Percentiles rank a stretch among this genome's conserved stretches.
phyloP scores from a whole-genome alignment of 805 yeast species.

The Yamadazyma endophytica region DNA sequence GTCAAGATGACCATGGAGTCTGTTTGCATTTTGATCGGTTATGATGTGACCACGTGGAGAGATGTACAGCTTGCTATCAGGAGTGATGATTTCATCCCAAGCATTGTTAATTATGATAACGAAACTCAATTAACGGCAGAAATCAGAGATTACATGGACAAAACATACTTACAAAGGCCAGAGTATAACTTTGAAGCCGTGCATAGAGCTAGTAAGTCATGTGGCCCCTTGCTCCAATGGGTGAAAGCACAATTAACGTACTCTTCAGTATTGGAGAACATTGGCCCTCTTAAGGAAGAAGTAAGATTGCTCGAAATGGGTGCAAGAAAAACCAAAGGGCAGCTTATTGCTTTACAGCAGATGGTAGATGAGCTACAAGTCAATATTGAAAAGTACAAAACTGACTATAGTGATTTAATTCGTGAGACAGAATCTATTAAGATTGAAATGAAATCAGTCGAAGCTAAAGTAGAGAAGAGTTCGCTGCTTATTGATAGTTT shows the following conservation, averaged over 20 bases:
- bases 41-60: slow-evolving; percentile 64
- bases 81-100: slow-evolving; percentile 81
- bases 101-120: slow-evolving; percentile 71
- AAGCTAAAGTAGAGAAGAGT: slow-evolving; percentile 59
- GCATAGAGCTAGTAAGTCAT: slow-evolving; percentile 87
- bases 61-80: slow-evolving; percentile 80
- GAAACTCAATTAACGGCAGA: slow-evolving; percentile 52
- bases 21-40: slow-evolving; percentile 79
- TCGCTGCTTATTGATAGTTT: slow-evolving; percentile 57
- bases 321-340: slow-evolving; percentile 59
- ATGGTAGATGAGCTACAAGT: slow-evolving; percentile 74
- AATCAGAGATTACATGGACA: slow-evolving; percentile 54
- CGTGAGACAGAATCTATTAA: slow-evolving; percentile 76
- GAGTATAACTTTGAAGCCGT: slow-evolving; percentile 71
- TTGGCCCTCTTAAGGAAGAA: slow-evolving; percentile 72
- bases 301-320: slow-evolving; percentile 56
- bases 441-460: slow-evolving; percentile 61
- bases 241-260: slow-evolving; percentile 85
- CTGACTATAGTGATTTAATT: slow-evolving; percentile 66
- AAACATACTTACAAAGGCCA: slow-evolving; percentile 54
- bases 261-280: slow-evolving; percentile 60
- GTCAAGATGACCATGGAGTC: slow-evolving; percentile 84
- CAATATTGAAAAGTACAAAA: slow-evolving; percentile 65
- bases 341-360: slow-evolving; percentile 69
- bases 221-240: slow-evolving; percentile 91